Base-by-base conservation (phyloP, 208 protist species). In the Phytomonas sp. region DNA sequence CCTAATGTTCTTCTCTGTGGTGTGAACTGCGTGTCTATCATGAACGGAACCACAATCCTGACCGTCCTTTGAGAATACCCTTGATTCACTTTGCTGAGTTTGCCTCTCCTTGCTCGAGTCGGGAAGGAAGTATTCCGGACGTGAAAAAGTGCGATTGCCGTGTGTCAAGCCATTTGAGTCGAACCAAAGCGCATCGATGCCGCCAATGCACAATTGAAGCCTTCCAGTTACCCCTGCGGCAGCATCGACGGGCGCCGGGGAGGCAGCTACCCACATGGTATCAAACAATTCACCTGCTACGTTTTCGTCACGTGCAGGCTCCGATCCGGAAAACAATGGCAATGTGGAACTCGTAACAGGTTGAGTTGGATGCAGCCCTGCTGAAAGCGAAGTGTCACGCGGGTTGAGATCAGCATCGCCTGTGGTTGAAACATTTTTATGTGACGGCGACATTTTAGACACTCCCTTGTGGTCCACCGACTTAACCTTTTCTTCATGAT, bases 91-190 rank as follows among this genome's bases (percentile, higher is more conserved):
- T 56, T 56, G 46, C 13, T 23, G 7, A 20, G 46, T 26, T 26
- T 56, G 46, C 26, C 29, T 65, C 29, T 26, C 61, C 7, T 40
- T 32, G 15, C 34, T 65, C 26, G 61, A 34, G 17, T 65, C 20
- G 15, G 13, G 9, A 15, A 65, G 2, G 20, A 65, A 40, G 61
- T 65, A 65, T 40, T 65, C 32, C 15, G 32, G 61, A 40, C 31
- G 26, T 7, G 34, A 65, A 34, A 65, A 65, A 33, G 61, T 56
- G 46, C 46, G 46, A 56, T 56, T 56, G 6, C 46, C 46, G 20
- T 56, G 46, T 20, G 46, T 56, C 20, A 56, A 26, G 20, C 46
- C 46, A 56, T 56, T 56, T 26, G 46, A 56, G 46, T 56, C 46
- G 46, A 56, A 56, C 46, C 46, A 56, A 56, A 56, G 46, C 46